Base-by-base conservation (phyloP, 148 eudicot species). In the Camellia lanceoleosa region DNA sequence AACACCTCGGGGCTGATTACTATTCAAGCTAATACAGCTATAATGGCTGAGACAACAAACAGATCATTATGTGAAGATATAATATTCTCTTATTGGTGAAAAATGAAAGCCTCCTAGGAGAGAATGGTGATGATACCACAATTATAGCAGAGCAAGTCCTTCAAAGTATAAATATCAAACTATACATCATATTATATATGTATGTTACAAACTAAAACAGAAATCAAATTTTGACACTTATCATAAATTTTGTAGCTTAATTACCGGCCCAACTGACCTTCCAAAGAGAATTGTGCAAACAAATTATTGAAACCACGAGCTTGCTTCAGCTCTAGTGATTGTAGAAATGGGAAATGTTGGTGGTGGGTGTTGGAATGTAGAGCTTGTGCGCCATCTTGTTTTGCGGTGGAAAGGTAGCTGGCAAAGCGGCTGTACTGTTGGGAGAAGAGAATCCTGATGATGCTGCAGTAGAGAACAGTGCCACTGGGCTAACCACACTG, bases 391-490 rank as follows among this genome's bases (percentile, higher is more conserved):
- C 3, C 30, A 79, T 68, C 75, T 83, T 80, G 80, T 52, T 43
- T 78, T 54, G 46, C 18, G 71, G 73, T 11, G 80, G 73, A 62
- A 76, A 51, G 18, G 79, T 61, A 78, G 79, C 62, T 14, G 89
- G 74, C 75, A 72, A 51, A 38, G 83, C 18, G 13, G 71, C 80
- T 74, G 83, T 20, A 30, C 38, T 30, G 72, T 85, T 58, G 2
- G 87, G 78, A 49, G 88, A 84, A 62, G 92, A 84, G 96, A 92
- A 92, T 93, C 97, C 97, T 93, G 97, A 93, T 93, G 95, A 91
- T 91, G 97, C 97, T 93, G 97, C 97, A 69, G 79, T 82, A 65
- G 90, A 83, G 65, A 80, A 83, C 61, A 85, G 64, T 16, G 87
- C 89, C 71, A 86, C 70, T 2, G 76, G 82, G 69, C 74, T 75